Percentiles rank a stretch among this genome's conserved stretches.
phyloP scores from a whole-genome alignment of 2,329 filamentous ascomycete species.

The Exophiala oligosperma region DNA sequence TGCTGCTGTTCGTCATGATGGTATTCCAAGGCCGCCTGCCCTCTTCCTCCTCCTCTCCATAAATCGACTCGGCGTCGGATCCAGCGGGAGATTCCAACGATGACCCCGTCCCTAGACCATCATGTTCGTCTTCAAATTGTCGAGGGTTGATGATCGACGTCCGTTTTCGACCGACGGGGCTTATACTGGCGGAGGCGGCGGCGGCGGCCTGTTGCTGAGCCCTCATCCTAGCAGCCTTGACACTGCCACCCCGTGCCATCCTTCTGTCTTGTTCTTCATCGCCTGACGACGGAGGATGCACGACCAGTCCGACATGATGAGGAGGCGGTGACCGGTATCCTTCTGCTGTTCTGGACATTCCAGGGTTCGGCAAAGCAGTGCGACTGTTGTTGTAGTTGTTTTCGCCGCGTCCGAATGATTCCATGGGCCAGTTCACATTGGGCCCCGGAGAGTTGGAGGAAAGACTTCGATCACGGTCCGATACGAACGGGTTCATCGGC shows the following conservation, averaged over 20 bases:
- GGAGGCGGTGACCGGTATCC: slow-evolving; percentile 2
- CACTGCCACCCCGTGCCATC: neutral
- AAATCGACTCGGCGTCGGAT: slow-evolving; percentile 2
- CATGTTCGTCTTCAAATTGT: slow-evolving; percentile 4
- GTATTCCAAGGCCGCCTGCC: slow-evolving; percentile 14
- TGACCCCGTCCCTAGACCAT: slow-evolving; percentile 4
- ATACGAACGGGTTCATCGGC: neutral
- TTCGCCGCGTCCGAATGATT: neutral
- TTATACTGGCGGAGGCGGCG: neutral
- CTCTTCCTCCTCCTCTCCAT: slow-evolving; percentile 2
- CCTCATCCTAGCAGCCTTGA: neutral
- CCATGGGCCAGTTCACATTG: slow-evolving; percentile 9
- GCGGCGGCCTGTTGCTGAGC: neutral
- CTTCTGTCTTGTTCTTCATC: neutral
- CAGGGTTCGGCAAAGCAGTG: neutral
- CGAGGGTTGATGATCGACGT: neutral
- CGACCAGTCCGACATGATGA: slow-evolving; percentile 5
- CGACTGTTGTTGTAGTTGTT: neutral
- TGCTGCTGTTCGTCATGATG: slow-evolving; percentile 11
- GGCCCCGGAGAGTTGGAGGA: neutral
- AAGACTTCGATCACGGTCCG: neutral
- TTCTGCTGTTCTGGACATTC: neutral
- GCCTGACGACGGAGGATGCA: neutral
- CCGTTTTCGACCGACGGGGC: neutral
- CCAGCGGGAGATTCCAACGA: slow-evolving; percentile 10